Conservation (phyloP, 1,284 basidiomycete genomes). For the Vanrija humicola region DNA sequence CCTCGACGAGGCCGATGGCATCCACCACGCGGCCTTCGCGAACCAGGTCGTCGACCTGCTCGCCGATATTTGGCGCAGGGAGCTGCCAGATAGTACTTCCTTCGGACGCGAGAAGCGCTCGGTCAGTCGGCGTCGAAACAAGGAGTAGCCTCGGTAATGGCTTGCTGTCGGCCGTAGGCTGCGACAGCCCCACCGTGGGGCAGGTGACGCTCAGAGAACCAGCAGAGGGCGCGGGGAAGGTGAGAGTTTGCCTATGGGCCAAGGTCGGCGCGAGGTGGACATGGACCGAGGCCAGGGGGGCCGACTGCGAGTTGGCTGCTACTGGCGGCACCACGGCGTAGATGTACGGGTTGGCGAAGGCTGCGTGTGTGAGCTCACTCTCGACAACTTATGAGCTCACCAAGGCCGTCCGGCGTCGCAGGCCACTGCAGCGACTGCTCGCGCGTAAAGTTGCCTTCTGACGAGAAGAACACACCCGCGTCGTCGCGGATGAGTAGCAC, state of each 20-base stretch:
- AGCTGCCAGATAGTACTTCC: slow-evolving; percentile 77
- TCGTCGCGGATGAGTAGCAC: slow-evolving; percentile 75
- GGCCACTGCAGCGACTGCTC: slow-evolving; percentile 68
- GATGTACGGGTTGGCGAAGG: slow-evolving; percentile 77
- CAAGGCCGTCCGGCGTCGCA: slow-evolving; percentile 72
- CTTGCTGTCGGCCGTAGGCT: background rate
- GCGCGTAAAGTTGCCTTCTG: slow-evolving; percentile 64
- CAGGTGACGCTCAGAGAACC: slow-evolving; percentile 22
- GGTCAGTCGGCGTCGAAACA: slow-evolving; percentile 69
- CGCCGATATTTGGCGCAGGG: slow-evolving; percentile 65
- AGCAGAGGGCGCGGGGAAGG: slow-evolving; percentile 54
- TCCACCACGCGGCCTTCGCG: slow-evolving; percentile 67
- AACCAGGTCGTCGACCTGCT: slow-evolving; percentile 82
- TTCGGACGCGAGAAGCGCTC: slow-evolving; percentile 57
- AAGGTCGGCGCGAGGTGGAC: slow-evolving; percentile 74
- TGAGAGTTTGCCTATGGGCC: slow-evolving; percentile 60
- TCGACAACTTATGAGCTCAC: slow-evolving; percentile 47
- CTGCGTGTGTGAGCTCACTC: slow-evolving; percentile 49
- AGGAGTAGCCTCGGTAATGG: slow-evolving; percentile 52
- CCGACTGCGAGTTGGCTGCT: slow-evolving; percentile 17
- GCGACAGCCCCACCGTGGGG: background rate
- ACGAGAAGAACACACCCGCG: slow-evolving; percentile 66
- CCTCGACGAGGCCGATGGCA: slow-evolving; percentile 74
- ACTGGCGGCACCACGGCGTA: slow-evolving; percentile 65
- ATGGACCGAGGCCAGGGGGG: slow-evolving; percentile 62